Base-by-base conservation (phyloP, 257 asterid species). In the Gentiana macrophylla region DNA sequence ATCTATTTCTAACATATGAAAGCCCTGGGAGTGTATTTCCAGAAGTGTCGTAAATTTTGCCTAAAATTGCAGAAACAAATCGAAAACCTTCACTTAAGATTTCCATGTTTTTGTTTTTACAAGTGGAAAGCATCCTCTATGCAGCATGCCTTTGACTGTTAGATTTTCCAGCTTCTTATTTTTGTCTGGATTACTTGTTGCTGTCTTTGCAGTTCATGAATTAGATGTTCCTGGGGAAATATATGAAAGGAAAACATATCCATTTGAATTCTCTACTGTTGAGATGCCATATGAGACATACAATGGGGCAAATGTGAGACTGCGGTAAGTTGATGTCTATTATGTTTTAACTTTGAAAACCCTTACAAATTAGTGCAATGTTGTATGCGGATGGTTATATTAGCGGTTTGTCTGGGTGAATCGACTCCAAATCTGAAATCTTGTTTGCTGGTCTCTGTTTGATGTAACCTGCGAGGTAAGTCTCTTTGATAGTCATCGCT, bases 271-370 rank as follows among this genome's bases (percentile, higher is more conserved):
- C 77, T 87, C 98, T 54, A 73, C 94, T n/a, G 97, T 91, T 71
- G 98, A 91, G 78, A 91, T 91, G 98, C 98, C 98, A 50, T 83
- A 84, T 35, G 98, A 91, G 70, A 81, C 98, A 45, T 91, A 91
- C 68, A 91, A 83, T 67, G 97, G 98, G 73, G 82, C 76, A 32
- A 87, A 91, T 62, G 97, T 87, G 58, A 82, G 98, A 62, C 97
- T 91, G 41, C 80, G 98, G 98, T 87, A 65, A 77, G 89, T 67
- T 64, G 13, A 41, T 10, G 9, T 36, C 49, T 34, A n/a, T 52
- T 59, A 34, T 58, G 24, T 5, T 0, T 37, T 56, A 47, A 60
- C 56, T 49, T 47, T 58, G 37, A 56, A 10, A 24, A 52, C 54
- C 49, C 33, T 24, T 41, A 10, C 46, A 41, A 2, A 5, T 41